Conservation (phyloP, 768 basidiomycete genomes). For the Coprinopsis strossmayeri region DNA sequence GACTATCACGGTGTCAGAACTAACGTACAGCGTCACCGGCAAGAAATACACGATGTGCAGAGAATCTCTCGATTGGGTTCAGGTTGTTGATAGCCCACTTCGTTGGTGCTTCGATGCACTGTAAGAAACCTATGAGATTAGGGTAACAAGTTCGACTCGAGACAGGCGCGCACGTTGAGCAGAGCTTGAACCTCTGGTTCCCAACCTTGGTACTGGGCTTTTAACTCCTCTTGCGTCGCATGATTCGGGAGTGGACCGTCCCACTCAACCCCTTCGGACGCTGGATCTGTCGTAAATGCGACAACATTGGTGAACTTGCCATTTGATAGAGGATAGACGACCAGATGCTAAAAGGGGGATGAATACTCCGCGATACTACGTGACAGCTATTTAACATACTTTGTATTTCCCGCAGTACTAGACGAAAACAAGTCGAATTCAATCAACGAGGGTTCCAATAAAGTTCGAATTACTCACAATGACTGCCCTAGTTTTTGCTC, state of each 20-base stretch:
- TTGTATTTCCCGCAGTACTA: conserved; percentile 27
- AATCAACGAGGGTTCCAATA: too few relatives aligned
- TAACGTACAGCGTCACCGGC: conserved; percentile 47
- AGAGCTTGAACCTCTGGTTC: conserved; percentile 40
- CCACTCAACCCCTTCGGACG: conserved; percentile 29
- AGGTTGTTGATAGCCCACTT: conserved; percentile 40
- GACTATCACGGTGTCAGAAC: too few relatives aligned
- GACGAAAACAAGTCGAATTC: background rate
- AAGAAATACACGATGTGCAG: conserved; percentile 32
- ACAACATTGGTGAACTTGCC: conserved; percentile 46
- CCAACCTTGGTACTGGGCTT: conserved; percentile 32
- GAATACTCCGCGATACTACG: too few relatives aligned
- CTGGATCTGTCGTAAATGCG: conserved; percentile 26
- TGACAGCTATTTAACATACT: conserved; percentile 14
- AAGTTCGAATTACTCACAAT: conserved; percentile 18
- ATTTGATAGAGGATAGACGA: conserved; percentile 45
- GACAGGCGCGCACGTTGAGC: conserved; percentile 26
- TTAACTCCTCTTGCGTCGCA: conserved; percentile 29
- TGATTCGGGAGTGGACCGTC: conserved; percentile 15
- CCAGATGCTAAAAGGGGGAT: conserved; percentile 45
- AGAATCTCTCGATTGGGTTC: conserved; percentile 32
- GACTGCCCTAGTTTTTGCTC: too few relatives aligned
- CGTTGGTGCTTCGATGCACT: conserved; percentile 30
- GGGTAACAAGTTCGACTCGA: background rate
- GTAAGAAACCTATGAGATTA: background rate